phyloP scores from a whole-genome alignment of 345 rosid genomes.

The Corymbia maculata region DNA sequence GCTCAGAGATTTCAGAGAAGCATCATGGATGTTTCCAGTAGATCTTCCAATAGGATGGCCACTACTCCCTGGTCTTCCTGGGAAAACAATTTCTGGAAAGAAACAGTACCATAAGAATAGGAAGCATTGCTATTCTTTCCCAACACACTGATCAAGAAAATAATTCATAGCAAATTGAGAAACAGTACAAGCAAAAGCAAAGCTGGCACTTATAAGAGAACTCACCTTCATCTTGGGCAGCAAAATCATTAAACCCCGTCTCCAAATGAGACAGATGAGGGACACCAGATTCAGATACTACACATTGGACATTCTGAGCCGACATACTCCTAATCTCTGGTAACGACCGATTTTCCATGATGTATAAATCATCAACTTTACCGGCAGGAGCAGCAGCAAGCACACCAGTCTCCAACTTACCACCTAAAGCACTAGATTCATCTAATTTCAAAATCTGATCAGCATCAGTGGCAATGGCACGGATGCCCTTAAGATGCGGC shows the following conservation, averaged over 20 bases:
- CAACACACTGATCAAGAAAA: not conserved
- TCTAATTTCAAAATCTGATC: constrained; percentile 20
- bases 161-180: not conserved
- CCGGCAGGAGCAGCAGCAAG: constrained; percentile 17
- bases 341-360: constrained; percentile 2
- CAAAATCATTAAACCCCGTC: constrained; percentile 29
- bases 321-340: constrained; percentile 17
- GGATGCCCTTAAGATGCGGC: constrained; percentile 41
- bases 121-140: not conserved
- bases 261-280: constrained; percentile 22
- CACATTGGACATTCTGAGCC: constrained; percentile 22
- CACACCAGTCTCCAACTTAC: constrained; percentile 23
- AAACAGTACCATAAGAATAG: not conserved
- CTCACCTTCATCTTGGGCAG: constrained; percentile 47
- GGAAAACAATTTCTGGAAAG: constrained; percentile 52
- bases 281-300: constrained; percentile 28
- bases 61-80: constrained; percentile 44
- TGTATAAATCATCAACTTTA: constrained; percentile 21
- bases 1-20: constrained; percentile 4
- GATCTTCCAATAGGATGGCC: constrained; percentile 18
- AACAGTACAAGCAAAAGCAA: not conserved
- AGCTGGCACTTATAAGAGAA: not conserved
- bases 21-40: constrained; percentile 10
- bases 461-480: constrained; percentile 2
- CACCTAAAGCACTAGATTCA: constrained; percentile 22